phyloP scores from a whole-genome alignment of 768 basidiomycete species.

The Pisolithus marmoratus region DNA sequence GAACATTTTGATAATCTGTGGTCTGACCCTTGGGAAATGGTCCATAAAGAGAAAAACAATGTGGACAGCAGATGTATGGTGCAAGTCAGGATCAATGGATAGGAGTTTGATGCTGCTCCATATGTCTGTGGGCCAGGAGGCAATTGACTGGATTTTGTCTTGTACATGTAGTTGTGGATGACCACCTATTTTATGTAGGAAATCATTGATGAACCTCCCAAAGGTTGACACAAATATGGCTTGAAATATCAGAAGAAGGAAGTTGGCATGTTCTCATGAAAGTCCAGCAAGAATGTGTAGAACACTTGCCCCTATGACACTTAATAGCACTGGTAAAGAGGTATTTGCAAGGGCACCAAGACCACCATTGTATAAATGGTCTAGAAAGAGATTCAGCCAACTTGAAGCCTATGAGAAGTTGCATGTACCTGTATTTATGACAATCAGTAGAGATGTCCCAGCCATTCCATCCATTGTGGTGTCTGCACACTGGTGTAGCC shows the following conservation, averaged over 20 bases:
- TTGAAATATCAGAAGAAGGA: background rate
- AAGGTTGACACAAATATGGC: no score
- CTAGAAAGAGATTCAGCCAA: background rate
- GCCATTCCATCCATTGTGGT: background rate
- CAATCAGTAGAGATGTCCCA: background rate
- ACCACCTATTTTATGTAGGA: background rate
- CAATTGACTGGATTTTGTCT: background rate
- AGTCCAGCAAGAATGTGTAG: background rate
- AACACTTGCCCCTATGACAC: background rate
- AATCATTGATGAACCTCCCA: no score
- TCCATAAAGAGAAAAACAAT: slow-evolving; percentile 22
- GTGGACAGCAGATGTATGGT: slow-evolving; percentile 21
- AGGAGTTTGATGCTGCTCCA: slow-evolving; percentile 12
- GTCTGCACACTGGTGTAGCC: background rate
- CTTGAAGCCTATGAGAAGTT: background rate
- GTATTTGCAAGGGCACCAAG: background rate
- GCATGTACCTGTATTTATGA: background rate
- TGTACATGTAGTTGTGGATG: background rate
- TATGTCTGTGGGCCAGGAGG: slow-evolving; percentile 11
- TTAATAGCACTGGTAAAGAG: background rate
- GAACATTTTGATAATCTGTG: slow-evolving; percentile 5
- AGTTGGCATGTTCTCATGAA: background rate
- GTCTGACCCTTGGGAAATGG: background rate
- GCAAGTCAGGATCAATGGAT: slow-evolving; percentile 11
- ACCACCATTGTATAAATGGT: background rate